Conservation (phyloP, 2,329 filamentous ascomycete species). For the Curvularia lunata region DNA sequence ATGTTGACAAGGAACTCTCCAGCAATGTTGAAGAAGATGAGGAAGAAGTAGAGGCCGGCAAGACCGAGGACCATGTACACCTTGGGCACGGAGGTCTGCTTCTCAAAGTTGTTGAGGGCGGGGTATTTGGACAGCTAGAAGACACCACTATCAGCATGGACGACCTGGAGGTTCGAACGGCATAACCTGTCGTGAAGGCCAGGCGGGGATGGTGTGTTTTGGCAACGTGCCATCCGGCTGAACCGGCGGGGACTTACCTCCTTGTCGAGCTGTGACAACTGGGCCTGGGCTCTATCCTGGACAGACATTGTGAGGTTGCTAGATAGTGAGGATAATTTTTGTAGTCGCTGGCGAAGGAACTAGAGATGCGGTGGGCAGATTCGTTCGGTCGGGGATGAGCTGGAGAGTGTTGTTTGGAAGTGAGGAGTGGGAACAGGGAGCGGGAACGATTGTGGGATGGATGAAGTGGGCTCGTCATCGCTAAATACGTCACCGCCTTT, state of each 20-base stretch:
- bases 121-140: conserved; percentile 83
- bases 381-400: conserved; percentile 8
- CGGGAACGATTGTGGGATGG: conserved; percentile 40
- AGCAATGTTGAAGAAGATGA: conserved; percentile 91
- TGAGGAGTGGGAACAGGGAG: conserved; percentile 22
- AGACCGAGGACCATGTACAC: conserved; percentile 81
- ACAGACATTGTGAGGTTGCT: conserved; percentile 66
- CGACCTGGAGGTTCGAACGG: neutral
- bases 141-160: conserved; percentile 31
- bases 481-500: conserved; percentile 46
- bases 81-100: conserved; percentile 82
- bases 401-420: conserved; percentile 27
- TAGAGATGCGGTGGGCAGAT: conserved; percentile 12
- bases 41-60: conserved; percentile 82
- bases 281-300: conserved; percentile 78
- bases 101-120: conserved; percentile 82
- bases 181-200: neutral
- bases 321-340: conserved; percentile 7
- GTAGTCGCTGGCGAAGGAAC: conserved; percentile 4
- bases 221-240: conserved; percentile 9
- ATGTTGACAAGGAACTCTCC: conserved; percentile 88
- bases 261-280: conserved; percentile 80
- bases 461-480: conserved; percentile 40
- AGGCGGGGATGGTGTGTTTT: conserved; percentile 9
- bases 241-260: conserved; percentile 65